Conservation (phyloP, 1,139 yeast species). For the Geotrichum histeridarum region DNA sequence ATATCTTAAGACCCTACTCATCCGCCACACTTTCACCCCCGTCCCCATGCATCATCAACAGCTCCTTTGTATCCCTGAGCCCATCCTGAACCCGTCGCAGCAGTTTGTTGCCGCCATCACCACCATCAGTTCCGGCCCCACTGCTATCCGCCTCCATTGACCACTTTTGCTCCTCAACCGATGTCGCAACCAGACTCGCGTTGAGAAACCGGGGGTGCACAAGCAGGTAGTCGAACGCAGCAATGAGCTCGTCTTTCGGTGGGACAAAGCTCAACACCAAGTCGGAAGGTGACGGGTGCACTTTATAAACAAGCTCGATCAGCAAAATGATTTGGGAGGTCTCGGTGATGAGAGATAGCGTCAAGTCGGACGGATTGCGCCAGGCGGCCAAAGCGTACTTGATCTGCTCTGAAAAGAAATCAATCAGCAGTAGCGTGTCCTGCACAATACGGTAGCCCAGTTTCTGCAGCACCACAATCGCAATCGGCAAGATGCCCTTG, state of each 20-base stretch:
- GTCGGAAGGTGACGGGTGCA: slow-evolving; percentile 36
- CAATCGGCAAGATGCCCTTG: slow-evolving; percentile 69
- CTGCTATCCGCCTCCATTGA: slow-evolving; percentile 1
- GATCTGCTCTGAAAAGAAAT: slow-evolving; percentile 63
- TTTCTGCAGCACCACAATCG: slow-evolving; percentile 54
- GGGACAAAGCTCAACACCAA: not conserved
- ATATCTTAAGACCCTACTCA: too few species aligned
- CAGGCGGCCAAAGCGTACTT: slow-evolving; percentile 58
- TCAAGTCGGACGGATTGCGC: slow-evolving; percentile 59
- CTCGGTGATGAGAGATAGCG: slow-evolving; percentile 66
- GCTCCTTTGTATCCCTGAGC: slow-evolving; percentile 6
- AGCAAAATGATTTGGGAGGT: slow-evolving; percentile 71
- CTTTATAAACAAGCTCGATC: slow-evolving; percentile 48
- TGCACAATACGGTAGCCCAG: slow-evolving; percentile 62
- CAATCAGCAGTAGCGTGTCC: slow-evolving; percentile 60
- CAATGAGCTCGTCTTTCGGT: slow-evolving; percentile 44
- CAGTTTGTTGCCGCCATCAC: slow-evolving; percentile 1
- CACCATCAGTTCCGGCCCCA: not conserved
- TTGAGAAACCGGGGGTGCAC: slow-evolving; percentile 83
- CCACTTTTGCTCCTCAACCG: slow-evolving; percentile 53
- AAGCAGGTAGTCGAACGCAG: slow-evolving; percentile 60
- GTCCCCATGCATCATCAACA: slow-evolving; percentile 1
- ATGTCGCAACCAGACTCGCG: slow-evolving; percentile 60
- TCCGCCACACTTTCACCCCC: too few species aligned
- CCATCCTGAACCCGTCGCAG: slow-evolving; percentile 8